These are phyloP conservation scores for Diaporthe destruens DNA, from an alignment of 2,329 filamentous ascomycete species.

Conservation along the genomic window DNA sequence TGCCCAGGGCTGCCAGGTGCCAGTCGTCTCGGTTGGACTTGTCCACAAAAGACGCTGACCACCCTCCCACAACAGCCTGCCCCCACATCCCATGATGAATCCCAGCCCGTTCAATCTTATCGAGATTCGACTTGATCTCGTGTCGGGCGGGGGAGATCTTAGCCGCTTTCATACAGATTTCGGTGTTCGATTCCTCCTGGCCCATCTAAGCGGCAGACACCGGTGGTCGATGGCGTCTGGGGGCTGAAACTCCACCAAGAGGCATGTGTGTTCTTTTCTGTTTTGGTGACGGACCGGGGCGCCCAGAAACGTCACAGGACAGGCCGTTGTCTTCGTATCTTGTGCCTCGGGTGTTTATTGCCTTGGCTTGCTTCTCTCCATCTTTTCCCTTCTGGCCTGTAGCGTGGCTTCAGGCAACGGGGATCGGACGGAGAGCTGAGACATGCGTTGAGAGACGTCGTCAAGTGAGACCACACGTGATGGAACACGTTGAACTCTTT, in stretches of 20 bases:
- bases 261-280: background rate
- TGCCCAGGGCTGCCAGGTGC: slow-evolving; percentile 6
- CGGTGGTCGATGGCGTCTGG: background rate
- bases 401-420: slow-evolving; percentile 31
- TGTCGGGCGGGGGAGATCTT: slow-evolving; percentile 38
- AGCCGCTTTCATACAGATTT: slow-evolving; percentile 29
- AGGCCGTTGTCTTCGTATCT: background rate
- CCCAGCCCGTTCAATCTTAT: slow-evolving; percentile 37
- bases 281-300: background rate
- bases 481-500: slow-evolving; percentile 37
- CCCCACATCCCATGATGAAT: slow-evolving; percentile 7
- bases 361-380: background rate
- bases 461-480: slow-evolving; percentile 41
- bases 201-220: background rate
- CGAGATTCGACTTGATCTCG: slow-evolving; percentile 41
- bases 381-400: slow-evolving; percentile 3
- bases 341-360: background rate
- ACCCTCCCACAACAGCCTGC: slow-evolving; percentile 9
- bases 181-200: slow-evolving; percentile 25
- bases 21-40: slow-evolving; percentile 35
- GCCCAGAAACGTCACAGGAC: background rate
- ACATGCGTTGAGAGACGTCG: slow-evolving; percentile 35
- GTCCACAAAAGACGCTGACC: slow-evolving; percentile 19
- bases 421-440: slow-evolving; percentile 33
- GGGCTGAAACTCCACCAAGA: slow-evolving; percentile 16